Conservation (phyloP, 1,139 yeast species). For the Sugiyamaella xylanicola region DNA sequence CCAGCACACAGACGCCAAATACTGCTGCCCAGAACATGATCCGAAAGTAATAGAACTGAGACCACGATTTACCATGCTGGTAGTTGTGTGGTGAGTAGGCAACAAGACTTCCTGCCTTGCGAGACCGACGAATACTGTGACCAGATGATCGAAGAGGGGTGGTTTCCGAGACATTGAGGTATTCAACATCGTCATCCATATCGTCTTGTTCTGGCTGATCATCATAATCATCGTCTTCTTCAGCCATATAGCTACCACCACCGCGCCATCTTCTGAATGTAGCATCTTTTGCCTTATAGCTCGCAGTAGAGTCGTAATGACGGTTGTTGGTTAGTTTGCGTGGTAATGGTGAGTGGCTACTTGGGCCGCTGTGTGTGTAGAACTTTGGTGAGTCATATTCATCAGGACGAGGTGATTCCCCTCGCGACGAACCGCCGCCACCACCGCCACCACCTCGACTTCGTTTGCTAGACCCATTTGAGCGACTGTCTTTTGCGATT, state of each 20-base stretch:
- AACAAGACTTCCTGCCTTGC: slow-evolving; percentile 31
- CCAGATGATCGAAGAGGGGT: slow-evolving; percentile 37
- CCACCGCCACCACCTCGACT: slow-evolving; percentile 8
- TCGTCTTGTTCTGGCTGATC: slow-evolving; percentile 32
- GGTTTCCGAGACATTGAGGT: slow-evolving; percentile 37
- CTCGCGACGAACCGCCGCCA: slow-evolving; percentile 4
- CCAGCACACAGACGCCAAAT: slow-evolving; percentile 35
- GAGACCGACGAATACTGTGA: slow-evolving; percentile 29
- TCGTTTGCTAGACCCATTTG: slow-evolving; percentile 2
- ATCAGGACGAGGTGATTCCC: slow-evolving; percentile 12
- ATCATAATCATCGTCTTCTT: slow-evolving; percentile 35
- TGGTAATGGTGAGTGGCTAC: slow-evolving; percentile 4
- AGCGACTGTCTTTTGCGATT: slow-evolving; percentile 7
- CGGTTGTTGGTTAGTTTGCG: slow-evolving; percentile 1
- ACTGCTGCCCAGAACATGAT: slow-evolving; percentile 38
- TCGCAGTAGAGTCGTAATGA: slow-evolving; percentile 33
- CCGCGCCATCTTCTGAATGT: slow-evolving; percentile 37
- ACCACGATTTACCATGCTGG: slow-evolving; percentile 30
- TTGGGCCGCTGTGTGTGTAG: not conserved
- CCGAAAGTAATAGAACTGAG: slow-evolving; percentile 35
- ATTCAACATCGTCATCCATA: slow-evolving; percentile 39
- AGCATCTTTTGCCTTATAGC: slow-evolving; percentile 41
- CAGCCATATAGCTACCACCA: slow-evolving; percentile 24
- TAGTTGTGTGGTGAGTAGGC: slow-evolving; percentile 42
- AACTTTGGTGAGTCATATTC: slow-evolving; percentile 12